Base-by-base conservation (phyloP, 768 basidiomycete genomes). In the Pleurotus giganteus region DNA sequence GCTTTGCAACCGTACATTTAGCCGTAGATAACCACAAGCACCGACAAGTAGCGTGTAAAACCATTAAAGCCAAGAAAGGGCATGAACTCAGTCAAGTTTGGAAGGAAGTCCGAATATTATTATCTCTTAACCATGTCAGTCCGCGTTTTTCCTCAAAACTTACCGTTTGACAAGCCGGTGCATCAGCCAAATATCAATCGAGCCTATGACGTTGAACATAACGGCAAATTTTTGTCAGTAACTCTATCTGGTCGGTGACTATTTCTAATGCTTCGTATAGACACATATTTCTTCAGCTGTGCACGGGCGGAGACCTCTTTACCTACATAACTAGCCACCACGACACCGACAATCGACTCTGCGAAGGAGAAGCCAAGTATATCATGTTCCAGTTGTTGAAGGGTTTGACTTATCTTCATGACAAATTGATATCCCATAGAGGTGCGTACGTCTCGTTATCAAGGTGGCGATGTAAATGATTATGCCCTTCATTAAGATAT, bases 231-330 rank as follows among this genome's bases (percentile, higher is more conserved):
- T 64, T 74, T 88, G 81, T 84, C 46, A 45, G 77, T 23, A 53
- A 36, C 47, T 50, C 37, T 44, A 32, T 57, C 17, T 45, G 0
- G 31, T 13, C 34, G 51, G 54, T 24, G 24, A 53, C 19, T 42
- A 23, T 32, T 34, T 45, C 32, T 43, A 21, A 57, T 11, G 7
- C 53, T 49, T 21, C 36, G 28, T 58, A 2, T 51, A 89, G 86
- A 26, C 86, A 91, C 66, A 89, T 93, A 39, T 91, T 93, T 69
- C 82, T 93, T 29, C 86, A 93, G 67, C 75, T 93, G 6, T 91
- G 88, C 61, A 91, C 90, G 0, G 90, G 91, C 8, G 91, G 90
- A 21, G 91, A 93, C 63, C 78, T 93, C n/a, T 92, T 92, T 67
- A 89, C 88, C 2, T 91, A 92, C 67, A 87, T 93, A 59, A 83